phyloP scores from a whole-genome alignment of 371 early-diverging fungal genomes.

The Mucor mucedo region DNA sequence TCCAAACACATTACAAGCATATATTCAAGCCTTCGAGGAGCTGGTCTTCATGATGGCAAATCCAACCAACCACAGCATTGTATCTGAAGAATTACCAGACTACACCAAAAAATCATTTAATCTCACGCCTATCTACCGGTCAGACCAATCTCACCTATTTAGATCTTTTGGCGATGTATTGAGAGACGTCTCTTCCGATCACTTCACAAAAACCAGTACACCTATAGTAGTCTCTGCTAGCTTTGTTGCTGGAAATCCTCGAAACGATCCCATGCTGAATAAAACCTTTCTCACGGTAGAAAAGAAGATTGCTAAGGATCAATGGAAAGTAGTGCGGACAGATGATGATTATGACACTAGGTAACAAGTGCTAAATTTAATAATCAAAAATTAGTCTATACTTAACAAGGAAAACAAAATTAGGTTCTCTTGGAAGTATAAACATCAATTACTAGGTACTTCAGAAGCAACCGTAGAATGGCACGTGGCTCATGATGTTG shows the following conservation, averaged over 20 bases:
- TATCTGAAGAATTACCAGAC: slow-evolving; percentile 36
- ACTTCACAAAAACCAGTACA: background rate
- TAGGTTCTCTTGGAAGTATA: slow-evolving; percentile 44
- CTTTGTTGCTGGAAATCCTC: slow-evolving; percentile 67
- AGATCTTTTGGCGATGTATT: slow-evolving; percentile 56
- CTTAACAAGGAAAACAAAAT: background rate
- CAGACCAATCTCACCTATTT: slow-evolving; percentile 55
- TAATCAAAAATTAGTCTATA: background rate
- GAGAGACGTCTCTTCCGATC: slow-evolving; percentile 34
- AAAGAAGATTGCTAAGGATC: slow-evolving; percentile 23
- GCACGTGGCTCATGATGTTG: slow-evolving; percentile 30
- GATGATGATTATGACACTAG: slow-evolving; percentile 55
- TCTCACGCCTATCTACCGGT: slow-evolving; percentile 43
- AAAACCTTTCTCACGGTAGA: slow-evolving; percentile 63
- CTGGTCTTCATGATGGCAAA: slow-evolving; percentile 53
- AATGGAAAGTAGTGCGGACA: slow-evolving; percentile 47
- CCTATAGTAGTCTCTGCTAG: slow-evolving; percentile 32
- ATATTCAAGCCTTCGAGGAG: slow-evolving; percentile 56
- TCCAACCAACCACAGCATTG: slow-evolving; percentile 23
- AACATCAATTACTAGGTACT: slow-evolving; percentile 32
- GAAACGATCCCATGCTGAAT: slow-evolving; percentile 54
- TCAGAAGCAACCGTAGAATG: slow-evolving; percentile 48
- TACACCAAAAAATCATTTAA: slow-evolving; percentile 42
- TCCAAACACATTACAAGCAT: slow-evolving; percentile 62
- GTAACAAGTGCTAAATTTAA: slow-evolving; percentile 8